Conservation (phyloP, 1,139 yeast genomes). For the Kodamaea sp. region DNA sequence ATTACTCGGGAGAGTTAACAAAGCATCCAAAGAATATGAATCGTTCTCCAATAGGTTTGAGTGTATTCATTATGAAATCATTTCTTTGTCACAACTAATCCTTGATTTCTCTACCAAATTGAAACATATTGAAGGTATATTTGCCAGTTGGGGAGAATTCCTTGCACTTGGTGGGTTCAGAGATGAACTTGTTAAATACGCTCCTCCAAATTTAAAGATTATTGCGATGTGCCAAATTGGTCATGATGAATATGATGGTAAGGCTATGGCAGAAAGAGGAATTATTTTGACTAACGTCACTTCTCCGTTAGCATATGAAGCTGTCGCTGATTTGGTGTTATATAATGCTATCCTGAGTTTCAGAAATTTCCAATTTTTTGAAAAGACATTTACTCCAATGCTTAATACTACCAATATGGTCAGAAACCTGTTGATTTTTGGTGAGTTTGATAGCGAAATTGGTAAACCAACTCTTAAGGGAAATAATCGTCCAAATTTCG, state of each 20-base stretch:
- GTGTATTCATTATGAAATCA: conserved; percentile 39
- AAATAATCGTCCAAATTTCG: conserved; percentile 13
- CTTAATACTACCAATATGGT: conserved; percentile 10
- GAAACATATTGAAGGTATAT: conserved; percentile 20
- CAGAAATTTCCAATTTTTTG: conserved; percentile 19
- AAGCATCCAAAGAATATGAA: conserved; percentile 32
- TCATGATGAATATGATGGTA: conserved; percentile 18
- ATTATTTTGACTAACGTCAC: conserved; percentile 21
- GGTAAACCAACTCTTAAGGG: conserved; percentile 10
- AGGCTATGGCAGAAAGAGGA: conserved; percentile 17
- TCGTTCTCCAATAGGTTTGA: conserved; percentile 39
- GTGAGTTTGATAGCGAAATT: conserved; percentile 13
- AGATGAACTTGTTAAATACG: conserved; percentile 15
- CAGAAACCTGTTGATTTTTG: conserved; percentile 15
- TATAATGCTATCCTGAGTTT: conserved; percentile 21
- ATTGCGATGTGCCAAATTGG: conserved; percentile 24
- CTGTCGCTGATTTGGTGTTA: conserved; percentile 24
- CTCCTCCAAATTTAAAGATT: conserved; percentile 18
- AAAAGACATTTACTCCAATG: conserved; percentile 9
- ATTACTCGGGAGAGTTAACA: conserved; percentile 43
- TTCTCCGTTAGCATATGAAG: conserved; percentile 20
- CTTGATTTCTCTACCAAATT: conserved; percentile 16
- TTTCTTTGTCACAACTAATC: conserved; percentile 40
- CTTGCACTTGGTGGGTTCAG: conserved; percentile 19
- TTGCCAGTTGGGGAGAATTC: conserved; percentile 23